Conservation (phyloP, 371 early-diverging fungal genomes). For the Mortierella sp. region DNA sequence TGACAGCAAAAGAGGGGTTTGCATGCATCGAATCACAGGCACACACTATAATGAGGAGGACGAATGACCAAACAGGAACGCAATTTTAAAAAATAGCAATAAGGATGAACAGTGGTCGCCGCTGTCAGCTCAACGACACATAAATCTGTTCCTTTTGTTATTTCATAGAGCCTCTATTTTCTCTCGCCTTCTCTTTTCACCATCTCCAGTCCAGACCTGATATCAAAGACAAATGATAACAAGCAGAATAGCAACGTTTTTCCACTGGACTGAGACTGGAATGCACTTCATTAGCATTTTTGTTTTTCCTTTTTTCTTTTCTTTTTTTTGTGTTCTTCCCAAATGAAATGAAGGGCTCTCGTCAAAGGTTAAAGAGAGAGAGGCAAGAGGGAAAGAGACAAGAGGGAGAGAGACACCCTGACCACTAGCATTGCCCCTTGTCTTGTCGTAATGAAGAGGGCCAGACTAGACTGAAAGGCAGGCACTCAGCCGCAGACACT, state of each 20-base stretch:
- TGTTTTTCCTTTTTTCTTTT: not conserved
- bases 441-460: too few species aligned
- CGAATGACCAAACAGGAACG: not conserved
- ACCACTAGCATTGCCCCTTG: not conserved
- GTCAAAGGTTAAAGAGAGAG: not conserved
- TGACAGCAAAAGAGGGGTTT: not conserved
- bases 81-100: not conserved
- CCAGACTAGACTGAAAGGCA: too few species aligned
- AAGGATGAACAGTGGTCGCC: too few species aligned
- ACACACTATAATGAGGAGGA: not conserved
- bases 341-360: conserved; percentile 1
- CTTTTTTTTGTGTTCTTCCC: not conserved
- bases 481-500: too few species aligned
- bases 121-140: not conserved
- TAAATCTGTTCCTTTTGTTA: not conserved
- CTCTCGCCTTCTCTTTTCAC: not conserved
- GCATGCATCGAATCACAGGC: not conserved
- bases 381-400: not conserved
- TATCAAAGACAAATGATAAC: not conserved
- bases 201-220: too few species aligned
- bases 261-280: not conserved
- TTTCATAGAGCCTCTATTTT: not conserved
- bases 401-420: not conserved
- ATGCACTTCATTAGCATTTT: not conserved
- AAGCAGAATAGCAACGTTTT: not conserved